Conservation (phyloP, 192 early-diverging fungal genomes). For the Jimgerdemannia flammicorona region DNA sequence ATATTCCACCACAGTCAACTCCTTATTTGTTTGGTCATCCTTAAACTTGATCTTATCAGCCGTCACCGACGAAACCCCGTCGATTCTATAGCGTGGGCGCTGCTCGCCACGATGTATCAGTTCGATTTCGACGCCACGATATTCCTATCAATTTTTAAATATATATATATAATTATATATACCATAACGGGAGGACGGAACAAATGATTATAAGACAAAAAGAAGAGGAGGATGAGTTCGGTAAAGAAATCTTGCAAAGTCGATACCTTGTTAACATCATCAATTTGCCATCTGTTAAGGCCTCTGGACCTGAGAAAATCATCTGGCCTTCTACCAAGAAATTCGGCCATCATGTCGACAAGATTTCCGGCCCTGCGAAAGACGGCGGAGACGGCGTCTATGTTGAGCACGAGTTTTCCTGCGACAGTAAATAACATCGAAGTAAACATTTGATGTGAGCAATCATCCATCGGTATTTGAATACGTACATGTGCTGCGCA, state of each 20-base stretch:
- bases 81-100: neutral
- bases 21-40: neutral
- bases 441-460: no score
- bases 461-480: no score
- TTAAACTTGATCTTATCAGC: neutral
- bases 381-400: neutral
- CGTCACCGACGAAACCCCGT: neutral
- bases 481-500: no score
- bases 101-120: neutral
- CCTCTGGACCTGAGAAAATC: neutral
- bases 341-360: neutral
- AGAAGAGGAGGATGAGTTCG: neutral
- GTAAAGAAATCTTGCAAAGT: neutral
- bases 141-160: neutral
- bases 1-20: neutral
- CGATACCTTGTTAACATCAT: neutral
- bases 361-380: neutral
- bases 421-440: no score
- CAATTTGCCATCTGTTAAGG: neutral
- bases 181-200: no score
- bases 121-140: neutral
- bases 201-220: no score
- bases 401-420: neutral
- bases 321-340: neutral
- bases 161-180: no score